phyloP scores from a whole-genome alignment of 495 filamentous ascomycete genomes.

The Hapsidospora chrysogenum region DNA sequence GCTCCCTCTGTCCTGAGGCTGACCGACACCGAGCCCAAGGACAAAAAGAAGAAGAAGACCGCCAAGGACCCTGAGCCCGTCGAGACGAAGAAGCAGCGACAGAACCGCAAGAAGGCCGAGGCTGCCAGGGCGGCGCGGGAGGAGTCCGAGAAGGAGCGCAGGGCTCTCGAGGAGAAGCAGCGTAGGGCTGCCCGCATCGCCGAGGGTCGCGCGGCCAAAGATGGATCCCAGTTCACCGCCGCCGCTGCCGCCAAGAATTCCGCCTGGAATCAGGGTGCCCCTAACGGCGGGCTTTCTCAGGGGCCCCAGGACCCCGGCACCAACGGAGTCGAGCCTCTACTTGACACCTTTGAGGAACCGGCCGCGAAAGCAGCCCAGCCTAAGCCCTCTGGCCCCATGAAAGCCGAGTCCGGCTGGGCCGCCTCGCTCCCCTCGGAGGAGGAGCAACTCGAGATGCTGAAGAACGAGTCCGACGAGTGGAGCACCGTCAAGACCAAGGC shows the following conservation, averaged over 20 bases:
- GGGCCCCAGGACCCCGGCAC: background rate
- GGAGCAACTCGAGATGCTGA: conserved; percentile 61
- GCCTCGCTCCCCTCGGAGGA: conserved; percentile 60
- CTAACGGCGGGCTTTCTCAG: conserved; percentile 11
- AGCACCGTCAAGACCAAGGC: conserved; percentile 57
- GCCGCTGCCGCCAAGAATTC: conserved; percentile 17
- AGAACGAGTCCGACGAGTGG: conserved; percentile 47
- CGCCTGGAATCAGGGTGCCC: conserved; percentile 5
- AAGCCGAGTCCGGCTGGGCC: conserved; percentile 23
- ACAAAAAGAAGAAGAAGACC: conserved; percentile 48
- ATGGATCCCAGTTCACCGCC: conserved; percentile 40
- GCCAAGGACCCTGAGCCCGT: conserved; percentile 31
- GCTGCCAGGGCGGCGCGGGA: conserved; percentile 51
- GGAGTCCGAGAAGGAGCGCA: conserved; percentile 56
- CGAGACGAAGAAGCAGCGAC: conserved; percentile 83
- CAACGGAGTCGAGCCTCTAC: conserved; percentile 31
- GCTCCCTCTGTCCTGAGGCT: conserved; percentile 64
- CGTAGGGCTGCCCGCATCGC: conserved; percentile 60
- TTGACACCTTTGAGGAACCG: conserved; percentile 56
- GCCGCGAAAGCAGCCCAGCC: conserved; percentile 15
- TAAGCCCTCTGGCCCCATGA: background rate
- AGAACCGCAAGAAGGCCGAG: conserved; percentile 70
- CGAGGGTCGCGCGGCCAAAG: conserved; percentile 64
- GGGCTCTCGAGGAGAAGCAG: conserved; percentile 59
- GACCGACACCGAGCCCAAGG: conserved; percentile 41